Conservation (phyloP, 140 eudicot species). For the Oenanthe javanica region DNA sequence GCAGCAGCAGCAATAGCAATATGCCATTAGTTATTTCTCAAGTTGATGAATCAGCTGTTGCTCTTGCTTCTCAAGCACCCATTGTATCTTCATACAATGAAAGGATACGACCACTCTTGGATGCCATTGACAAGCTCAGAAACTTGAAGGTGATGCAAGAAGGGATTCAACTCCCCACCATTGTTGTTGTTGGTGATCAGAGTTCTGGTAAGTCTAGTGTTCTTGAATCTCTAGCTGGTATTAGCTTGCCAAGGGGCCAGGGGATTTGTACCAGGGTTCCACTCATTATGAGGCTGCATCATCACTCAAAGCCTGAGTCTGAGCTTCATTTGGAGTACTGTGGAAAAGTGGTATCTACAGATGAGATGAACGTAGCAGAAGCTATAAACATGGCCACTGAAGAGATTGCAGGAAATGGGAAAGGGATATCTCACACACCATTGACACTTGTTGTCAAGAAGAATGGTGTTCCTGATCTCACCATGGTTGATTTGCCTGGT, state of each 20-base stretch:
- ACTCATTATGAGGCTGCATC: slow-evolving; percentile 32
- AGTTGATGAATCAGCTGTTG: neutral
- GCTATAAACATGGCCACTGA: slow-evolving; percentile 26
- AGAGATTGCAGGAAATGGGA: slow-evolving; percentile 25
- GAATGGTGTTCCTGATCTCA: slow-evolving; percentile 35
- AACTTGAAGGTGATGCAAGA: slow-evolving; percentile 31
- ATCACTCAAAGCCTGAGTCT: slow-evolving; percentile 13
- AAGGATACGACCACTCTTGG: slow-evolving; percentile 29
- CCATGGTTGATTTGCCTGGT: slow-evolving; percentile 38
- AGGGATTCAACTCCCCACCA: slow-evolving; percentile 43
- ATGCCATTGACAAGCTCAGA: slow-evolving; percentile 29
- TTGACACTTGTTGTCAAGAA: slow-evolving; percentile 27
- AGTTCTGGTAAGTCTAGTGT: slow-evolving; percentile 42
- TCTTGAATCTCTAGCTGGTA: slow-evolving; percentile 41
- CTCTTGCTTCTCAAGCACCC: slow-evolving; percentile 8
- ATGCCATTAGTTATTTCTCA: neutral
- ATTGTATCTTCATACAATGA: slow-evolving; percentile 26
- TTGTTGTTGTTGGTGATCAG: slow-evolving; percentile 44
- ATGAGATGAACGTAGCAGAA: slow-evolving; percentile 14
- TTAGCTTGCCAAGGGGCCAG: slow-evolving; percentile 37
- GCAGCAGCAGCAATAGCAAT: too few relatives aligned
- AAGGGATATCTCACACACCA: slow-evolving; percentile 25
- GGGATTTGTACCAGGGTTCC: slow-evolving; percentile 35
- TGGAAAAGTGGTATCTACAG: slow-evolving; percentile 9
- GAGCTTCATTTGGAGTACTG: slow-evolving; percentile 23